These are phyloP conservation scores for Limtongia smithiae DNA, from an alignment of 805 yeast species.

Conservation along the genomic window DNA sequence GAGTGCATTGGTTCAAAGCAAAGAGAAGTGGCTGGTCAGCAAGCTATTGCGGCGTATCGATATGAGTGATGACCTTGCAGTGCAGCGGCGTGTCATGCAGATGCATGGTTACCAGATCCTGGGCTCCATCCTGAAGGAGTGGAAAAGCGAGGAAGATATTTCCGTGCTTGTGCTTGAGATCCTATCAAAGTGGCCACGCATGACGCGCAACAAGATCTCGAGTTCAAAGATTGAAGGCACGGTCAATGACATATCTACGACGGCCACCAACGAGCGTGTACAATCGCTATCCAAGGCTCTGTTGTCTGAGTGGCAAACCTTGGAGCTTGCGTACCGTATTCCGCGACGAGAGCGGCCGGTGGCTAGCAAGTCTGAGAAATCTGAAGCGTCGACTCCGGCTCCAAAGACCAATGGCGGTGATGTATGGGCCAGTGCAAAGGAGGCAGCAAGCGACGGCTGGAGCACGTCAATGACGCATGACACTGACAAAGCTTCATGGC, in stretches of 20 bases:
- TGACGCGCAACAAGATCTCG: conserved; percentile 73
- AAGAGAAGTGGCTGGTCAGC: conserved; percentile 59
- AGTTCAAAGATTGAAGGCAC: conserved; percentile 68
- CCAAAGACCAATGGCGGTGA: not conserved
- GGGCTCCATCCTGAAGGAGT: conserved; percentile 52
- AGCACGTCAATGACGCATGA: no score
- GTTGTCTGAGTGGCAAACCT: conserved; percentile 63
- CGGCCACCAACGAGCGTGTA: conserved; percentile 36
- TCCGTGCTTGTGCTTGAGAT: conserved; percentile 53
- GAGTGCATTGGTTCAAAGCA: conserved; percentile 74
- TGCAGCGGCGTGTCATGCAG: conserved; percentile 60
- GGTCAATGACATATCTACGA: conserved; percentile 44
- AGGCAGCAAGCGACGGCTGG: not conserved
- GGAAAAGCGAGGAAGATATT: conserved; percentile 43
- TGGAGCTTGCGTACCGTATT: conserved; percentile 81
- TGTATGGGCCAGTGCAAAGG: no score
- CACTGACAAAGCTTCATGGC: no score
- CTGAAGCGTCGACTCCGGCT: not conserved
- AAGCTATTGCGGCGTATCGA: conserved; percentile 67
- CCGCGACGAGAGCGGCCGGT: conserved; percentile 51
- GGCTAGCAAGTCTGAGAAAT: not conserved
- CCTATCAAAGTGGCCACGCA: conserved; percentile 60
- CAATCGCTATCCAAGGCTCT: conserved; percentile 44
- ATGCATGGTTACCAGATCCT: conserved; percentile 86
- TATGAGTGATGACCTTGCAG: conserved; percentile 47